phyloP scores from a whole-genome alignment of 768 basidiomycete genomes.

The Pluteus cervinus region DNA sequence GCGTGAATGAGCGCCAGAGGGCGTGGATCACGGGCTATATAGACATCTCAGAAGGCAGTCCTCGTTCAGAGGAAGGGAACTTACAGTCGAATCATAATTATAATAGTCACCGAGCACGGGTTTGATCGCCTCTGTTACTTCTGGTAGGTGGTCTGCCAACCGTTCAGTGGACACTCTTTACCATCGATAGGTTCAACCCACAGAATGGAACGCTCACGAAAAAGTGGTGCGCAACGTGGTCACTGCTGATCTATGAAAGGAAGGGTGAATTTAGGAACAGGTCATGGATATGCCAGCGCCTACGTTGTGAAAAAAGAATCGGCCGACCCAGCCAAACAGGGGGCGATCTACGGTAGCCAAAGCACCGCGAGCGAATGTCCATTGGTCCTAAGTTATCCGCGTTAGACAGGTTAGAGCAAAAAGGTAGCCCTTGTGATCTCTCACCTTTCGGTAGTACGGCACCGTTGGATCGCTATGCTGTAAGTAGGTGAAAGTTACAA shows the following conservation, averaged over 20 bases:
- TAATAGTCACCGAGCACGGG: constrained; percentile 48
- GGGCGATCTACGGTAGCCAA: constrained; percentile 56
- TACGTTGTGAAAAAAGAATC: constrained; percentile 51
- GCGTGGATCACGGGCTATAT: constrained; percentile 34
- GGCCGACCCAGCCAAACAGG: constrained; percentile 52
- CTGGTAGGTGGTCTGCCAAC: constrained; percentile 41
- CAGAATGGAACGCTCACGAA: constrained; percentile 57
- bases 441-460: constrained; percentile 49
- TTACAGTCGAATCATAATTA: constrained; percentile 52
- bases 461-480: constrained; percentile 57
- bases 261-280: constrained; percentile 1
- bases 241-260: constrained; percentile 31
- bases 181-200: constrained; percentile 22
- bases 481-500: constrained; percentile 56
- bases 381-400: constrained; percentile 28
- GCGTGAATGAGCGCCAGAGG: constrained; percentile 53
- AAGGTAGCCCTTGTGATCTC: not conserved
- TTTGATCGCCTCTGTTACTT: constrained; percentile 40
- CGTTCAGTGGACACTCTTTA: not conserved
- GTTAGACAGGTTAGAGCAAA: not conserved
- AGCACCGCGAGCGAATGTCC: constrained; percentile 58
- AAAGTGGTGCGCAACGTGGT: constrained; percentile 57
- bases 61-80: constrained; percentile 6
- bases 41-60: not conserved
- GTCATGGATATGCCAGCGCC: constrained; percentile 8